Evolutionary conservation across 805 yeast species (phyloP), one percentile per base, ranked within the genome.

Genomic region (Candida maris): DNA sequence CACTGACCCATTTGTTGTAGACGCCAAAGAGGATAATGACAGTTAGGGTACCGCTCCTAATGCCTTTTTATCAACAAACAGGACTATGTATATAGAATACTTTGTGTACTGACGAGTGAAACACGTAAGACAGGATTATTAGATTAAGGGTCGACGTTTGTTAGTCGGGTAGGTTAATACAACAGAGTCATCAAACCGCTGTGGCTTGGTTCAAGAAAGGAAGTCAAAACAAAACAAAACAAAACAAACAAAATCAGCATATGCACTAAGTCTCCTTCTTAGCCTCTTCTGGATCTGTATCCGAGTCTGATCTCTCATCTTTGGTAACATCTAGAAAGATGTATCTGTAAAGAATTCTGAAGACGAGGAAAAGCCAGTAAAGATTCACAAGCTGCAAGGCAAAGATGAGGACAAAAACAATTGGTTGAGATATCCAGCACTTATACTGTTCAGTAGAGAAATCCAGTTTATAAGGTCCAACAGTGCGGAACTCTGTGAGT

Each of bases 361-460:
- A 47, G 44, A 93, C 85, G 51, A 91, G 70, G 51, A 75, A 77
- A 40, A 89, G 71, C 98, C 98, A 93, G 65, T 85, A 93, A 15
- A 76, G 50, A 56, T 93, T 93, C 39, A 93, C 87, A 38, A 86
- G 52, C 61, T 93, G 97, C 46, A 93, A 71, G 1, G 93, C 89
- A 35, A 73, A 68, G 42, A 93, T 73, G 54, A 93, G 73, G 16
- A 64, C 61, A 54, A 93, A 89, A 3, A 91, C 89, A 58, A 93
- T 88, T 37, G 86, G 85, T 65, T 86, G 95, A 17, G 97, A 82
- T 48, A 93, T 85, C 83, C 87, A 87, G 65, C 97, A 93, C 64
- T 93, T 93, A 68, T 91, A 93, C 61, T 93, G 96, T 61, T 89
- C 91, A 20, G 93, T 80, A 9, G 74, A 85, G 79, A 86, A 93